A percentile compares a stretch with the other conserved stretches of the same genome.
Conservation (phyloP, 371 early-diverging fungal genomes). For the Dichotomocladium elegans region DNA sequence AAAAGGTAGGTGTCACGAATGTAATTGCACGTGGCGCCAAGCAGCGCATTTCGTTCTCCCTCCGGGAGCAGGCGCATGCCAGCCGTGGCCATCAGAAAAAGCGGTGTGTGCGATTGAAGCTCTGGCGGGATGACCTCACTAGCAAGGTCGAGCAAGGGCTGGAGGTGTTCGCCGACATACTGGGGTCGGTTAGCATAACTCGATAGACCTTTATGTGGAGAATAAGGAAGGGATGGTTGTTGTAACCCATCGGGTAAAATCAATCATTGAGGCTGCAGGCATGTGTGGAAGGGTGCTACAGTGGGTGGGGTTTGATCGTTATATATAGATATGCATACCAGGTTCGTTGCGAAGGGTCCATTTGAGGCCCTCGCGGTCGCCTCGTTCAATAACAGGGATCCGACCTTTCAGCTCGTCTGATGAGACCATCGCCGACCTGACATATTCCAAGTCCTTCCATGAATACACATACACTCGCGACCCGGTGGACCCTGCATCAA, state of each 20-base stretch:
- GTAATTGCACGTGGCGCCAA: conserved; percentile 65
- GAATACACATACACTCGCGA: conserved; percentile 88
- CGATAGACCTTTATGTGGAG: conserved; percentile 47
- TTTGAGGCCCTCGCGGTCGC: conserved; percentile 56
- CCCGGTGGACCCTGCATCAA: conserved; percentile 95
- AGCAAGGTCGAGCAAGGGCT: conserved; percentile 81
- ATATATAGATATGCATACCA: conserved; percentile 53
- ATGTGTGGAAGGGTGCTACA: too few species aligned
- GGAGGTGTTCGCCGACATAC: conserved; percentile 56
- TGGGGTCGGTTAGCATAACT: conserved; percentile 56
- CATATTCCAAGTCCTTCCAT: conserved; percentile 66
- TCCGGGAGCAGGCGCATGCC: conserved; percentile 83
- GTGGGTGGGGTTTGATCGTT: too few species aligned
- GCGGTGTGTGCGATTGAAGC: conserved; percentile 64
- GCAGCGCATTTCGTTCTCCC: conserved; percentile 50
- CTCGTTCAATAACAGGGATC: conserved; percentile 73
- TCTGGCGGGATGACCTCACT: conserved; percentile 60
- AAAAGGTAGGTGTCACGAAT: conserved; percentile 61
- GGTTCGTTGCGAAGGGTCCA: conserved; percentile 74
- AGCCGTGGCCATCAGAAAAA: conserved; percentile 91
- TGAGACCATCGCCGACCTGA: conserved; percentile 13
- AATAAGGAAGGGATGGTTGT: too few species aligned
- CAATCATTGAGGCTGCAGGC: too few species aligned
- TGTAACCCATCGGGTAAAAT: too few species aligned
- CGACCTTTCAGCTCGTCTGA: conserved; percentile 28